phyloP scores from a whole-genome alignment of 352 stramenopile genomes.

The Globisporangium heterothallicum region DNA sequence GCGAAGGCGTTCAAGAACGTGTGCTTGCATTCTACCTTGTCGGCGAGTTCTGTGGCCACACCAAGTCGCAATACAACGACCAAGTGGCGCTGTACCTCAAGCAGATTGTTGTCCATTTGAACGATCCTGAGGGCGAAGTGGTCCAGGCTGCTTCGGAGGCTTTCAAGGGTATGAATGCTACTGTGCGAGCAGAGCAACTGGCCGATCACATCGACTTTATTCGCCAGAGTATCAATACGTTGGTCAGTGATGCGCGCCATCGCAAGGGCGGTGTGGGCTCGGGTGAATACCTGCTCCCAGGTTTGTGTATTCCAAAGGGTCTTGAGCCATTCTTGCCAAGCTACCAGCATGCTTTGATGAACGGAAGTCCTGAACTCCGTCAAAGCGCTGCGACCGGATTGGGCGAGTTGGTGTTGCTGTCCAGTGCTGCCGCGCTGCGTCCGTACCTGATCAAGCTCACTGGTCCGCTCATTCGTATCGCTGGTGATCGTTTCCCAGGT shows the following conservation, averaged over 20 bases:
- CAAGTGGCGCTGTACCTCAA: slow-evolving; percentile 94
- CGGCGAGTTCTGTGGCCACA: slow-evolving; percentile 84
- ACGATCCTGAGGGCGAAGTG: slow-evolving; percentile 88
- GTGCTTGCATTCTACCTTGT: slow-evolving; percentile 91
- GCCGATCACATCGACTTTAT: slow-evolving; percentile 96
- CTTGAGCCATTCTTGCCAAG: slow-evolving; percentile 97
- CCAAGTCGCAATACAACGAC: slow-evolving; percentile 88
- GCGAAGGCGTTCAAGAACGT: slow-evolving; percentile 81
- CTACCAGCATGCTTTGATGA: slow-evolving; percentile 97
- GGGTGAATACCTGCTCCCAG: slow-evolving; percentile 75
- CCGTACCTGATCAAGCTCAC: slow-evolving; percentile 98
- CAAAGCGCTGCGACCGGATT: slow-evolving; percentile 93
- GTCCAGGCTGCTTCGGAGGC: slow-evolving; percentile 87
- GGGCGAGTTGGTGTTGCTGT: slow-evolving; percentile 95
- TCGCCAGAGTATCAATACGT: slow-evolving; percentile 94
- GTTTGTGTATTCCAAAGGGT: slow-evolving; percentile 78
- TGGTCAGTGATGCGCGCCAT: slow-evolving; percentile 94
- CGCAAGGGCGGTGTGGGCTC: slow-evolving; percentile 87
- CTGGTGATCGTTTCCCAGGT: slow-evolving; percentile 96
- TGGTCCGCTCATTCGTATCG: slow-evolving; percentile 97
- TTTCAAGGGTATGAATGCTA: slow-evolving; percentile 89
- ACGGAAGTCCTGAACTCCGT: slow-evolving; percentile 85
- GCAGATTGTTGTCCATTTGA: slow-evolving; percentile 95
- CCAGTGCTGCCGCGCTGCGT: slow-evolving; percentile 82
- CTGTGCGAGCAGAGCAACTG: slow-evolving; percentile 90